A percentile compares a stretch with the other conserved stretches of the same genome.
These are phyloP conservation scores for Cladosporium phlei DNA, from an alignment of 2,329 filamentous ascomycete genomes.

Conservation along the genomic window DNA sequence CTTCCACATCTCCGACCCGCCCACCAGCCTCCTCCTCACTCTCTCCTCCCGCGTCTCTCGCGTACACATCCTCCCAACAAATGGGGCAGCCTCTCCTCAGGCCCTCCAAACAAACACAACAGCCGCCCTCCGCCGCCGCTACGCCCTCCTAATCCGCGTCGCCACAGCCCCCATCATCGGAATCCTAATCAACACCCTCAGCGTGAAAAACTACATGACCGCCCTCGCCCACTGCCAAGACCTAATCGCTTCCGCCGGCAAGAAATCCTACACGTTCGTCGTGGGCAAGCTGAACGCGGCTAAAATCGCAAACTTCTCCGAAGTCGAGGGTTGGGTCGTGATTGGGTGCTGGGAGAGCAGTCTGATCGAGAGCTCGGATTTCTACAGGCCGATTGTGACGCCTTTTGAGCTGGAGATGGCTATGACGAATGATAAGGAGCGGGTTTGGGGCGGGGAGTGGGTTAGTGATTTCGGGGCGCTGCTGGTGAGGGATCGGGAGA, in stretches of 20 bases:
- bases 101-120: constrained; percentile 49
- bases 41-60: constrained; percentile 75
- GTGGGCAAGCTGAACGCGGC: constrained; percentile 94
- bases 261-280: constrained; percentile 94
- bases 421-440: constrained; percentile 66
- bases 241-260: constrained; percentile 72
- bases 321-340: constrained; percentile 94
- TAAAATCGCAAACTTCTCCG: constrained; percentile 93
- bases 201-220: constrained; percentile 80
- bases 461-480: constrained; percentile 76
- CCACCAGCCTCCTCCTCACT: constrained; percentile 77
- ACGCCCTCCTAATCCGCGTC: constrained; percentile 77
- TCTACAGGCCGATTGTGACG: constrained; percentile 87
- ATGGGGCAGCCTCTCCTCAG: constrained; percentile 19
- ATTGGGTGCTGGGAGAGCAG: constrained; percentile 98
- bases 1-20: constrained; percentile 79
- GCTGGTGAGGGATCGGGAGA: constrained; percentile 37
- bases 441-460: constrained; percentile 86
- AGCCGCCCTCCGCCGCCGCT: constrained; percentile 72
- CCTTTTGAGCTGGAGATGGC: constrained; percentile 85
- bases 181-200: constrained; percentile 92
- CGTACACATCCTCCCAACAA: constrained; percentile 71
- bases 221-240: constrained; percentile 70
- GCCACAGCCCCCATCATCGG: constrained; percentile 80
- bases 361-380: constrained; percentile 80